Evolutionary conservation across 2,329 filamentous ascomycete species (phyloP), one percentile per base, ranked within the genome.

Genomic region (Cytospora mali): DNA sequence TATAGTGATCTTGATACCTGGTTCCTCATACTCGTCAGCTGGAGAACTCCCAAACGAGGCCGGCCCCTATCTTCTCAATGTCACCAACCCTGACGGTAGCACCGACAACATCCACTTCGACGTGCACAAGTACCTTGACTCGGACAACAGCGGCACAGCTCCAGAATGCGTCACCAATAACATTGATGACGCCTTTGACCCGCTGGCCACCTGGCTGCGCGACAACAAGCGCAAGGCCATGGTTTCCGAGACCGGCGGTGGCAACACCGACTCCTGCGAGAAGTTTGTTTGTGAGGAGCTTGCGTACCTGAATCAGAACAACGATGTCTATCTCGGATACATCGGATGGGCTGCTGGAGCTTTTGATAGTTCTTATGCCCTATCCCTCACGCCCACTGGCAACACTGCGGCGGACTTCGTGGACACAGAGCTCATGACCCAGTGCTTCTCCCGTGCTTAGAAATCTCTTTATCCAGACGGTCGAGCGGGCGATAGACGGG

Each of bases 61-160:
- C 14, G 83, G 79, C 0, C 80, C 79, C 1, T 80, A 80, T 4
- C 74, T 89, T 10, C 70, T 78, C 21, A 77, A 72, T 6, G 79
- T 88, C 42, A 83, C 75, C 59, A 87, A 88, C 68, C 83, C 80
- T 0, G 84, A 87, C 66, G 83, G 83, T 1, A 76, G 75, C n/a
- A 84, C 76, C 2, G 78, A 81, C 59, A 80, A 81, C 55, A 72
- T 88, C n/a, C 73, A 85, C 27, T 76, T 86, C 31, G 84, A 87
- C 64, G 75, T 87, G 13, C 84, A 87, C 72, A 82, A 86, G 71
- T 88, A 87, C 69, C 78, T 88, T 4, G 84, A 59, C 4, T n/a
- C 25, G 21, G 81, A 86, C 73, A 81, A 83, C 73, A 82, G 80
- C 9, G 85, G 85, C 42, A 82, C 80, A 0, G 73, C 81, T 65